Evolutionary conservation across 805 yeast genomes (phyloP).

Genomic region (Wickerhamomyces bovis): DNA sequence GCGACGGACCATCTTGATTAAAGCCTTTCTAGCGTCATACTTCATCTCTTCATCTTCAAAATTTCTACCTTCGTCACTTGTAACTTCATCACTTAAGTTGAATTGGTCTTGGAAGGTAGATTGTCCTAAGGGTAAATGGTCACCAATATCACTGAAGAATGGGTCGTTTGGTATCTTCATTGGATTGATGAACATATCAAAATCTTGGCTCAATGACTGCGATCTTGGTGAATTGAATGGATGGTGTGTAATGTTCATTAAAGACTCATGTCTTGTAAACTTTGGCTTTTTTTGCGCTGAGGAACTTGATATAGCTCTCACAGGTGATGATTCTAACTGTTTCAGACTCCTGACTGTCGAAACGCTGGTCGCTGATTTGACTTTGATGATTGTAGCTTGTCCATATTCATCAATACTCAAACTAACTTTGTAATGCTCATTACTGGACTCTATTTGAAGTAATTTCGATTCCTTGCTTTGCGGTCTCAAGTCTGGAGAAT

Average conservation of each 20-base stretch:
- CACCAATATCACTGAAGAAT: constrained; percentile 16
- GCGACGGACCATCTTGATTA: constrained; percentile 24
- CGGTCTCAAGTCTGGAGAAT: constrained; percentile 15
- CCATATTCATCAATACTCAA: constrained; percentile 23
- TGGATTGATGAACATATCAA: constrained; percentile 20
- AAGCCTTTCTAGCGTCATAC: constrained; percentile 26
- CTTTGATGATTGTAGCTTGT: constrained; percentile 18
- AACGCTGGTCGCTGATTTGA: constrained; percentile 1
- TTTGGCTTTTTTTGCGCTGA: constrained; percentile 3
- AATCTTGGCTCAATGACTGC: constrained; percentile 13
- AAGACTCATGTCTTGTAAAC: constrained; percentile 20
- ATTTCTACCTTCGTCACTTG: constrained; percentile 10
- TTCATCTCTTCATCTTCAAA: constrained; percentile 13
- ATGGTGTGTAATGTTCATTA: constrained; percentile 7
- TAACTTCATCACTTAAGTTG: constrained; percentile 4
- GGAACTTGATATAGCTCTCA: background rate
- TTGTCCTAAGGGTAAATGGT: constrained; percentile 8
- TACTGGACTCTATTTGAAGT: background rate
- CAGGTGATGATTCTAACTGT: constrained; percentile 2
- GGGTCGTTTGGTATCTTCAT: constrained; percentile 15
- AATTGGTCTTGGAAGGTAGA: background rate
- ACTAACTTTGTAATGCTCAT: constrained; percentile 9
- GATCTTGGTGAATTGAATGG: constrained; percentile 11
- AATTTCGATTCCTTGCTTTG: background rate
- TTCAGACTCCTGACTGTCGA: background rate